These are phyloP conservation scores for Protea cynaroides DNA, from an alignment of 164 flowering plant genomes.

Conservation along the genomic window DNA sequence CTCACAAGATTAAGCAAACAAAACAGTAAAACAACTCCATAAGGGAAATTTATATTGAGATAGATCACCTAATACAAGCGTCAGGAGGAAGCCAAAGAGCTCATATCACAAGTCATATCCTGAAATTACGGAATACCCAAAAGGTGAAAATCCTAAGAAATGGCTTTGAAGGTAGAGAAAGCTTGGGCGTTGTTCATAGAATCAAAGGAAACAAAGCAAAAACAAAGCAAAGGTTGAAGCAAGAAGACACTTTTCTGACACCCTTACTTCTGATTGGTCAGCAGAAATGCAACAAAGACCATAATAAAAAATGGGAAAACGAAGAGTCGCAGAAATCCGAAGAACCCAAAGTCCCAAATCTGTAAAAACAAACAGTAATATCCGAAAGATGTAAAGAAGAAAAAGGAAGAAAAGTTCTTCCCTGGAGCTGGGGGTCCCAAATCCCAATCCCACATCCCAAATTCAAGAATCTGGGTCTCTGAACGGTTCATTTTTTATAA, in stretches of 20 bases:
- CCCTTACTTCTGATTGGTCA: neutral
- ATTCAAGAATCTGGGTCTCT: too few species aligned
- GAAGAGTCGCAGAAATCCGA: neutral
- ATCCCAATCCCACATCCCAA: too few species aligned
- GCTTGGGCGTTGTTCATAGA: too few species aligned
- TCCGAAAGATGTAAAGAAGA: too few species aligned
- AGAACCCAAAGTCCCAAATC: neutral
- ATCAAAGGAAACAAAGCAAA: neutral
- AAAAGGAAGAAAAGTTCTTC: too few species aligned
- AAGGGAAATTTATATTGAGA: neutral
- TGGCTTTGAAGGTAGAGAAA: neutral
- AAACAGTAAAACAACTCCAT: neutral
- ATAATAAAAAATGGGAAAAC: neutral
- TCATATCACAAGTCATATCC: neutral
- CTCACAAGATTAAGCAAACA: neutral
- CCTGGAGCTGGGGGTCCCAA: too few species aligned
- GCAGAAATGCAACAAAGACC: neutral
- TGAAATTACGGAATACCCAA: neutral
- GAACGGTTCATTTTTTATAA: too few species aligned
- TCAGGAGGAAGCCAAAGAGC: neutral
- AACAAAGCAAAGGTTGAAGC: too few species aligned
- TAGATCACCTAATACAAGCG: neutral
- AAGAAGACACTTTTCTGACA: neutral
- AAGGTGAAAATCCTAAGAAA: neutral
- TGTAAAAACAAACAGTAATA: neutral